Evolutionary conservation across 2,329 filamentous ascomycete genomes (phyloP).

Genomic region (Curvularia eragrostidis): DNA sequence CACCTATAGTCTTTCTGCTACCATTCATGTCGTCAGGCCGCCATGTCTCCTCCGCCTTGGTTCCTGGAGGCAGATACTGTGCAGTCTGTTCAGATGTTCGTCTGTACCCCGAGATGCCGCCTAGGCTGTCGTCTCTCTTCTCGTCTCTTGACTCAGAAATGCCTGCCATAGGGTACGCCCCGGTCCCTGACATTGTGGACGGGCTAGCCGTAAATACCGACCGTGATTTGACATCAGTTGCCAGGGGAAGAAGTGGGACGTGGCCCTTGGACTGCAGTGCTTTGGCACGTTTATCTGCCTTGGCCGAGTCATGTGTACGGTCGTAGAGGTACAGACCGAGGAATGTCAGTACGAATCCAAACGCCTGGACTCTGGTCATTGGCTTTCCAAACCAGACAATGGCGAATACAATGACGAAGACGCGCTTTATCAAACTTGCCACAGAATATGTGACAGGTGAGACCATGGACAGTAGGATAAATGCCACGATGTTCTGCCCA

Average conservation of each 20-base stretch:
- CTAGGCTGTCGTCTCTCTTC: slow-evolving; percentile 65
- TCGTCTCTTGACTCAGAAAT: slow-evolving; percentile 52
- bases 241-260: slow-evolving; percentile 71
- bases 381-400: slow-evolving; percentile 95
- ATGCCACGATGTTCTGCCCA: slow-evolving; percentile 93
- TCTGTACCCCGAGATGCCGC: slow-evolving; percentile 54
- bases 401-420: slow-evolving; percentile 94
- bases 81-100: slow-evolving; percentile 50
- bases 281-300: slow-evolving; percentile 80
- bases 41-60: slow-evolving; percentile 89
- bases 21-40: slow-evolving; percentile 37
- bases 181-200: slow-evolving; percentile 45
- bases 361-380: slow-evolving; percentile 80
- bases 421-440: slow-evolving; percentile 92
- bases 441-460: slow-evolving; percentile 98
- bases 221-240: slow-evolving; percentile 43
- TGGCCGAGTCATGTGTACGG: slow-evolving; percentile 84
- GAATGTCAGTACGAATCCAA: slow-evolving; percentile 89
- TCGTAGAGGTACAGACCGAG: slow-evolving; percentile 95
- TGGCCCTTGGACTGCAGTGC: slow-evolving; percentile 67
- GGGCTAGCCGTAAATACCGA: slow-evolving; percentile 50
- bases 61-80: slow-evolving; percentile 76
- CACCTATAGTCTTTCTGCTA: slow-evolving; percentile 30
- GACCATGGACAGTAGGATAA: slow-evolving; percentile 88
- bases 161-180: slow-evolving; percentile 36